Percentiles rank a stretch among this genome's conserved stretches.
These are phyloP conservation scores for Papilionanthe hybrid DNA, from an alignment of 116 monocot species.

Conservation along the genomic window DNA sequence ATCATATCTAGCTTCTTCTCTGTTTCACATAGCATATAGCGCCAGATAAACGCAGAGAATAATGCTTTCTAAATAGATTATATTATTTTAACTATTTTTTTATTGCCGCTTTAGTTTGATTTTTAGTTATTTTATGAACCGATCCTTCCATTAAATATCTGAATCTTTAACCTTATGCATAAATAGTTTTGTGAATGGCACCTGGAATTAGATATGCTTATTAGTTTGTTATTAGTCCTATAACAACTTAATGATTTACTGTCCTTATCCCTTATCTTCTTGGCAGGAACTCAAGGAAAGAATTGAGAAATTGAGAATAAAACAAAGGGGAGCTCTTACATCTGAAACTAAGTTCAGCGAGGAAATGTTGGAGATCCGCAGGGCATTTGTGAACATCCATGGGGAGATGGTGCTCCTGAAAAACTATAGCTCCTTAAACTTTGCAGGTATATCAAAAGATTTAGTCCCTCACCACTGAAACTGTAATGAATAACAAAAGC, in stretches of 20 bases:
- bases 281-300: constrained; percentile 84
- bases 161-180: too few relatives aligned
- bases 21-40: too few relatives aligned
- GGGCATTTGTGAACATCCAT: constrained; percentile 90
- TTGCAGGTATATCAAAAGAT: constrained; percentile 50
- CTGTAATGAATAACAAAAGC: not conserved
- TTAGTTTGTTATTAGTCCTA: too few relatives aligned
- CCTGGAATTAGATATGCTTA: too few relatives aligned
- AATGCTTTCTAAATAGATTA: too few relatives aligned
- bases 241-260: not conserved
- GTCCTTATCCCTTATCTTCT: not conserved
- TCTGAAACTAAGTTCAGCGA: constrained; percentile 63
- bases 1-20: not conserved
- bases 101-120: too few relatives aligned
- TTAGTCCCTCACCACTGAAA: not conserved
- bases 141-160: not conserved
- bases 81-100: too few relatives aligned
- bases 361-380: constrained; percentile 80
- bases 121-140: not conserved
- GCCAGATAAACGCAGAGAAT: too few relatives aligned
- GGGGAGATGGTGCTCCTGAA: constrained; percentile 98
- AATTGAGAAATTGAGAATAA: constrained; percentile 53
- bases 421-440: constrained; percentile 95
- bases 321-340: constrained; percentile 34
- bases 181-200: too few relatives aligned